These are phyloP conservation scores for Aotearoamyces nothofagi DNA, from an alignment of 2,329 filamentous ascomycete species.

Conservation along the genomic window DNA sequence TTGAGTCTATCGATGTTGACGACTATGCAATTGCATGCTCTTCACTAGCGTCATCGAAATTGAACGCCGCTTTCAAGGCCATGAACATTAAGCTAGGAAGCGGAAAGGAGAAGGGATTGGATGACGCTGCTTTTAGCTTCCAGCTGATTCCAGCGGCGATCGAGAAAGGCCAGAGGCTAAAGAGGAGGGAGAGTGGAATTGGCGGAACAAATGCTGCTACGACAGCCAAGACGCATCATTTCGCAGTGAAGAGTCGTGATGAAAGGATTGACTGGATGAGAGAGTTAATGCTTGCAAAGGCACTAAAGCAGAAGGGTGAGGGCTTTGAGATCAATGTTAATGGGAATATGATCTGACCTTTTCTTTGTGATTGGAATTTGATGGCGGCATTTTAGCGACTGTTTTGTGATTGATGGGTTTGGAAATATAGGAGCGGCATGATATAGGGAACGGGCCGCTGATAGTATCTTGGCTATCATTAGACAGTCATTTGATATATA, in stretches of 20 bases:
- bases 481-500: too few species aligned
- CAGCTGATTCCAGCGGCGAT: slow-evolving; percentile 55
- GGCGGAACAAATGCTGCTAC: slow-evolving; percentile 30
- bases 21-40: slow-evolving; percentile 82
- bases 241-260: slow-evolving; percentile 74
- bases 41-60: slow-evolving; percentile 61
- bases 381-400: too few species aligned
- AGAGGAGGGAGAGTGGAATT: slow-evolving; percentile 22
- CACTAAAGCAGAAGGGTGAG: slow-evolving; percentile 67
- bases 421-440: too few species aligned
- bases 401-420: too few species aligned
- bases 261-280: slow-evolving; percentile 97
- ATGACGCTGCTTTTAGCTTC: slow-evolving; percentile 62
- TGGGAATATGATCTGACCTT: slow-evolving; percentile 62
- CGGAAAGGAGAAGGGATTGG: slow-evolving; percentile 20
- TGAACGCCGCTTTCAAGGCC: slow-evolving; percentile 75
- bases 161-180: slow-evolving; percentile 31
- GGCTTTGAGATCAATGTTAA: slow-evolving; percentile 75
- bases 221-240: slow-evolving; percentile 78
- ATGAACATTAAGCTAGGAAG: slow-evolving; percentile 48
- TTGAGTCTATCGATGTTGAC: slow-evolving; percentile 75
- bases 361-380: too few species aligned
- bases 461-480: too few species aligned
- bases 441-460: too few species aligned
- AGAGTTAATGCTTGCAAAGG: slow-evolving; percentile 83